A percentile compares a stretch with the other conserved stretches of the same genome.
phyloP scores from a whole-genome alignment of 1,139 yeast genomes.

The Ogataea hybrid region DNA sequence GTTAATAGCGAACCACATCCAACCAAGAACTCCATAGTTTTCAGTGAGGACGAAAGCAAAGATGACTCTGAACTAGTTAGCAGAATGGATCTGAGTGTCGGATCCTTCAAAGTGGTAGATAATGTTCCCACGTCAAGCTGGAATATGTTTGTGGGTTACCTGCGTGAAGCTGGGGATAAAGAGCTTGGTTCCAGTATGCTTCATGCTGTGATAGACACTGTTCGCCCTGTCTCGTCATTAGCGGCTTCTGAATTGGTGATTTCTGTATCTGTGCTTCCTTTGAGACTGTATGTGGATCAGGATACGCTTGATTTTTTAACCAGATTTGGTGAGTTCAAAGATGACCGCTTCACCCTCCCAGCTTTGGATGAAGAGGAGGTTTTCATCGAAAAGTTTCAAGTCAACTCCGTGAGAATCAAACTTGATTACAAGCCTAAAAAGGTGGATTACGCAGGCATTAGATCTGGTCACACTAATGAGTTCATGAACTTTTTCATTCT shows the following conservation, averaged over 20 bases:
- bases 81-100: constrained; percentile 42
- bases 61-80: constrained; percentile 48
- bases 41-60: constrained; percentile 25
- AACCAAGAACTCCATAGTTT: constrained; percentile 21
- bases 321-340: constrained; percentile 79
- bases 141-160: constrained; percentile 77
- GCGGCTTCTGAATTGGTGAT: constrained; percentile 71
- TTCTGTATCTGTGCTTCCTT: constrained; percentile 59
- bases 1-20: constrained; percentile 44
- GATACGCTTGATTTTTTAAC: constrained; percentile 84
- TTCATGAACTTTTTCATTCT: constrained; percentile 83
- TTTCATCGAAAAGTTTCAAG: constrained; percentile 66
- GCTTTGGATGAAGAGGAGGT: constrained; percentile 43
- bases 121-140: constrained; percentile 87
- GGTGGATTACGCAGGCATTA: constrained; percentile 76
- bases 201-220: constrained; percentile 49
- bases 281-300: constrained; percentile 86
- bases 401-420: constrained; percentile 61
- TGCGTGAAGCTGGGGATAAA: constrained; percentile 66
- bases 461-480: constrained; percentile 84
- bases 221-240: constrained; percentile 62
- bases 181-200: constrained; percentile 72
- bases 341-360: constrained; percentile 60
- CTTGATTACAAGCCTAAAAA: constrained; percentile 92
- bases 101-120: constrained; percentile 65